Conservation (phyloP, 495 filamentous ascomycete genomes). For the Annulohypoxylon stygium region DNA sequence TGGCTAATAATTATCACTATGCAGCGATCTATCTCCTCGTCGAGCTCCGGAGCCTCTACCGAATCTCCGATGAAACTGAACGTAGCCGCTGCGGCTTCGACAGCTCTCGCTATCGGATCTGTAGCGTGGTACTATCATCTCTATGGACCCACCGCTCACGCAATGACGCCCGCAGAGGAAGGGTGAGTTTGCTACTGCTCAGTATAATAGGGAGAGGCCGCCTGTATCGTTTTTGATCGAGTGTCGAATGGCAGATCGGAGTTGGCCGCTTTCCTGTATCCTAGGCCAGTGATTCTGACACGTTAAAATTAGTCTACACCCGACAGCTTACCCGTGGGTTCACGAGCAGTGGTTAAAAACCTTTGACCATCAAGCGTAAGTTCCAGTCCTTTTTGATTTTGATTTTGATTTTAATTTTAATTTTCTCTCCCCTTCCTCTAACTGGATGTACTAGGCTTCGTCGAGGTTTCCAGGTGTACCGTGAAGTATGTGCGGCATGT, state of each 20-base stretch:
- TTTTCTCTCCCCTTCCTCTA: constrained; percentile 22
- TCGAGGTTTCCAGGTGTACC: constrained; percentile 99
- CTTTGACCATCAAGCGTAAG: constrained; percentile 96
- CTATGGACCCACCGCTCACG: constrained; percentile 87
- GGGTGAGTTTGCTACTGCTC: constrained; percentile 75
- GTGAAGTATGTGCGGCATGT: constrained; percentile 96
- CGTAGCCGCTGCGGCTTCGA: constrained; percentile 84
- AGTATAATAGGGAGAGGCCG: constrained; percentile 15
- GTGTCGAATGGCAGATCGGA: constrained; percentile 21
- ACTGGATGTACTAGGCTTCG: constrained; percentile 76
- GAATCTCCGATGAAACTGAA: constrained; percentile 76
- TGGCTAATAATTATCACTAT: constrained; percentile 49
- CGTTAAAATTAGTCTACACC: constrained; percentile 77
- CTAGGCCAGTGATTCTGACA: constrained; percentile 35
- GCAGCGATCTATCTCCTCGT: constrained; percentile 73
- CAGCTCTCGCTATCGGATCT: constrained; percentile 84
- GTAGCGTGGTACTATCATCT: constrained; percentile 96
- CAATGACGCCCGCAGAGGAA: constrained; percentile 95
- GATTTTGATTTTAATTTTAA: background rate
- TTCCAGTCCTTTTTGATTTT: constrained; percentile 33
- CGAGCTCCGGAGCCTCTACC: constrained; percentile 68
- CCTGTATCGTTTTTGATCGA: constrained; percentile 2
- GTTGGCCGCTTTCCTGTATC: constrained; percentile 35
- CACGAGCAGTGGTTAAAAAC: constrained; percentile 91
- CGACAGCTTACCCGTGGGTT: constrained; percentile 95